These are phyloP conservation scores for Plectosphaerella plurivora DNA, from an alignment of 2,329 filamentous ascomycete genomes.

Conservation along the genomic window DNA sequence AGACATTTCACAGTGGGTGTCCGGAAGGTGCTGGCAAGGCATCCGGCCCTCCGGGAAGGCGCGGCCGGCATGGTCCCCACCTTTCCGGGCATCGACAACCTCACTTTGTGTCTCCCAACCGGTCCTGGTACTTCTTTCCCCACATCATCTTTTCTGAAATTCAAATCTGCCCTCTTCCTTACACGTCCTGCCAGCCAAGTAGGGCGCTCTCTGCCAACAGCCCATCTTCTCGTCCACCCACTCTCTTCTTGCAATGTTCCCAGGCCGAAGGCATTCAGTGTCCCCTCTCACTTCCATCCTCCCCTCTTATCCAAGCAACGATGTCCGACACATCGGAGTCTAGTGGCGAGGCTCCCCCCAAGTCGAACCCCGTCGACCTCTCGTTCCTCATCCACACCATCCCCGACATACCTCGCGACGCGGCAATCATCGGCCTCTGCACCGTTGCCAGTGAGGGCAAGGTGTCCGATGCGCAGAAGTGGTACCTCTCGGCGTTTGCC, in stretches of 20 bases:
- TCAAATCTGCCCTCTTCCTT: too few relatives aligned
- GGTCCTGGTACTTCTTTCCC: too few relatives aligned
- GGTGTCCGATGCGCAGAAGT: background rate
- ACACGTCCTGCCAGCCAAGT: too few relatives aligned
- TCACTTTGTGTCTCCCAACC: too few relatives aligned
- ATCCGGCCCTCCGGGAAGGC: too few relatives aligned
- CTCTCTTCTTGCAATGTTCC: background rate
- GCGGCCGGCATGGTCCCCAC: too few relatives aligned
- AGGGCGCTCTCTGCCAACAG: too few relatives aligned
- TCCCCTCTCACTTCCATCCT: background rate
- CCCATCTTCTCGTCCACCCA: background rate
- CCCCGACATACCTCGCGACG: background rate
- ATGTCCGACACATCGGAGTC: background rate
- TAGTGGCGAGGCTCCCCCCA: too few relatives aligned
- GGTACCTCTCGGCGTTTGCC: background rate
- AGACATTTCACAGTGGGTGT: too few relatives aligned
- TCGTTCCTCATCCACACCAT: background rate
- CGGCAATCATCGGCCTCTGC: background rate
- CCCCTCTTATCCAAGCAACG: background rate
- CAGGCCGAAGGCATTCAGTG: background rate
- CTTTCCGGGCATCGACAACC: too few relatives aligned
- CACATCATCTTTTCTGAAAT: too few relatives aligned
- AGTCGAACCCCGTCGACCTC: background rate
- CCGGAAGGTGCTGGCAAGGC: too few relatives aligned
- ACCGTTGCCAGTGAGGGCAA: background rate